phyloP scores from a whole-genome alignment of 2,329 filamentous ascomycete species.

The Cladosporium colombiae region DNA sequence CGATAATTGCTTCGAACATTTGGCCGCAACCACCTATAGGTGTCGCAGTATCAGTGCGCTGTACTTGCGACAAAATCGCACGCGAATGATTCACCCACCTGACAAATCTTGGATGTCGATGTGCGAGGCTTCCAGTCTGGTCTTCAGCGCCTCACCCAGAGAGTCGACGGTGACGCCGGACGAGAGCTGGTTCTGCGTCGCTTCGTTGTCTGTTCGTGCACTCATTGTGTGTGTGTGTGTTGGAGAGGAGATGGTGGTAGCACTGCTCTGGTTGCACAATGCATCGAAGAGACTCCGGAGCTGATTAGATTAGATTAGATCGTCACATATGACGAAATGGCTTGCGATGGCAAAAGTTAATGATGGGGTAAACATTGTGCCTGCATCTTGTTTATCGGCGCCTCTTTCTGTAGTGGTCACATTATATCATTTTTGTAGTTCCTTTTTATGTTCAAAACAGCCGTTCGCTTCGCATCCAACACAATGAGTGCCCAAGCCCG shows the following conservation, averaged over 20 bases:
- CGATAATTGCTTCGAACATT: slow-evolving; percentile 69
- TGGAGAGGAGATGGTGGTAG: neutral
- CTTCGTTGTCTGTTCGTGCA: slow-evolving; percentile 45
- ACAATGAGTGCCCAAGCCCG: slow-evolving; percentile 44
- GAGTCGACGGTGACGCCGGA: slow-evolving; percentile 69
- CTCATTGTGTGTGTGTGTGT: slow-evolving; percentile 40
- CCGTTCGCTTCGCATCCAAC: slow-evolving; percentile 37
- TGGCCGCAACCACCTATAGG: slow-evolving; percentile 66
- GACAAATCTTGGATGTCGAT: slow-evolving; percentile 92
- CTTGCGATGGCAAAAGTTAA: slow-evolving; percentile 17
- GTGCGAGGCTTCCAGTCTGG: slow-evolving; percentile 71
- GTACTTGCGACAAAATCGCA: neutral
- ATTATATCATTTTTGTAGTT: neutral
- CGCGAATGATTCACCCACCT: slow-evolving; percentile 56
- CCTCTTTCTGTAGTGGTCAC: neutral
- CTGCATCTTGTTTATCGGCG: neutral
- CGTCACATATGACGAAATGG: neutral
- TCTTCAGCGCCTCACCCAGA: slow-evolving; percentile 67
- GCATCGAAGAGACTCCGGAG: neutral
- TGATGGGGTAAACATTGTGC: slow-evolving; percentile 4
- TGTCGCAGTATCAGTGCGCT: neutral
- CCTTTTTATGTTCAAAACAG: slow-evolving; percentile 33
- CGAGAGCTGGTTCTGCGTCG: slow-evolving; percentile 55
- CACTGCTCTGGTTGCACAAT: neutral
- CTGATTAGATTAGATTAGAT: neutral